These are phyloP conservation scores for Blastobotrys malaysiensis DNA, from an alignment of 1,139 yeast genomes.

Conservation along the genomic window DNA sequence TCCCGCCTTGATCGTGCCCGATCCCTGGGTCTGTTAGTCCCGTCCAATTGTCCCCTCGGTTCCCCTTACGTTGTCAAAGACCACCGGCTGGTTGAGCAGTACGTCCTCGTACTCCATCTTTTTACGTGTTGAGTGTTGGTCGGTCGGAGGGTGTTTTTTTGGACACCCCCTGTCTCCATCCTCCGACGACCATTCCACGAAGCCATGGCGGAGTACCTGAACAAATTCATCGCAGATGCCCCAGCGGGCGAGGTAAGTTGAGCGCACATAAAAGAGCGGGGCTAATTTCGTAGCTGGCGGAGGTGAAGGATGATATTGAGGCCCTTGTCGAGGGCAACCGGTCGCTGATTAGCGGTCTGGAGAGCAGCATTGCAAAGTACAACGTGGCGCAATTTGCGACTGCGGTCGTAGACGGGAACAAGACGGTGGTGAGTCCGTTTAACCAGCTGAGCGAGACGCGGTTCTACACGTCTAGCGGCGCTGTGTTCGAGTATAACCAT, in stretches of 20 bases:
- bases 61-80: conserved; percentile 59
- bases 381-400: conserved; percentile 41
- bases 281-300: conserved; percentile 2
- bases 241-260: conserved; percentile 48
- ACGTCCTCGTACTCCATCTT: conserved; percentile 33
- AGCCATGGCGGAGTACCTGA: conserved; percentile 16
- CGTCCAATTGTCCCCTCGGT: not conserved
- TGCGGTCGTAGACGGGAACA: conserved; percentile 31
- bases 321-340: conserved; percentile 33
- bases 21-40: conserved; percentile 46
- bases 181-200: not conserved
- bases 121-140: conserved; percentile 16
- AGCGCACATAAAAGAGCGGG: not conserved
- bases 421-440: conserved; percentile 41
- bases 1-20: conserved; percentile 83
- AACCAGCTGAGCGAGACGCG: conserved; percentile 40
- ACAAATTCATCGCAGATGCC: conserved; percentile 43
- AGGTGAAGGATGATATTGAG: conserved; percentile 26
- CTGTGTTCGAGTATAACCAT: conserved; percentile 61
- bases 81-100: conserved; percentile 76
- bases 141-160: not conserved
- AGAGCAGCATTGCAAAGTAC: conserved; percentile 39
- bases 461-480: conserved; percentile 43
- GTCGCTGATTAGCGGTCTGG: conserved; percentile 27
- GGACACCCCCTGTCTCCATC: not conserved